Base-by-base conservation (phyloP, 768 basidiomycete species). In the Serendipita vermifera region DNA sequence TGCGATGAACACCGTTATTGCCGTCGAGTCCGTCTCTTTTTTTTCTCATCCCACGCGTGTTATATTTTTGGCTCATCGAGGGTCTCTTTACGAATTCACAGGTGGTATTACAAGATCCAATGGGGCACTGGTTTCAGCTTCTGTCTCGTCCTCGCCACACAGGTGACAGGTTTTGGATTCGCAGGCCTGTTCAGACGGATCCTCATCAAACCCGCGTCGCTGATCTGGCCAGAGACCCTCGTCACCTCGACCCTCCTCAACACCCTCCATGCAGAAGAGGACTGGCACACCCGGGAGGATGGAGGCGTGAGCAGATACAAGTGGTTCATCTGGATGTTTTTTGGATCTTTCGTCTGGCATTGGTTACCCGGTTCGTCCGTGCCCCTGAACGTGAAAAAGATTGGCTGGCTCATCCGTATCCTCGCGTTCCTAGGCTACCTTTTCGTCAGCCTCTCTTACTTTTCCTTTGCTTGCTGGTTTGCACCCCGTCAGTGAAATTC, bases 401-500 rank as follows among this genome's bases (percentile, higher is more conserved):
- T n/a, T n/a, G n/a, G n/a, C n/a, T n/a, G n/a, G n/a, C n/a, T n/a
- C n/a, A n/a, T n/a, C n/a, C n/a, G n/a, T n/a, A n/a, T n/a, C n/a
- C n/a, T n/a, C 11, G 20, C 20, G n/a, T 6, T 38, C 11, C 0
- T 61, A 73, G 74, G 73, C 5, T 77, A 68, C 63, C 62, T 77
- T 29, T 75, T 77, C 61, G 66, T 63, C 15, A 73, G 69, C 0
- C 63, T 77, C 11, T 73, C 73, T 1, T 69, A 69, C 55, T 77
- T 77, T 60, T 73, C 72, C 3, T 77, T 68, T 62, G 64, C 73
- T 15, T 77, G 75, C 63, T 77, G 76, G 76, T 73, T 74, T 51
- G 61, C 61, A 11, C 71, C 71, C 2, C 63, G 69, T 69, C 22
- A 11, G 63, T 38, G 36, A 17, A 38, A 38, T 17, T 38, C 36